Percentiles rank a stretch among this genome's conserved stretches.
phyloP scores from a whole-genome alignment of 2,329 filamentous ascomycete genomes.

The Aspergillus intermedius region DNA sequence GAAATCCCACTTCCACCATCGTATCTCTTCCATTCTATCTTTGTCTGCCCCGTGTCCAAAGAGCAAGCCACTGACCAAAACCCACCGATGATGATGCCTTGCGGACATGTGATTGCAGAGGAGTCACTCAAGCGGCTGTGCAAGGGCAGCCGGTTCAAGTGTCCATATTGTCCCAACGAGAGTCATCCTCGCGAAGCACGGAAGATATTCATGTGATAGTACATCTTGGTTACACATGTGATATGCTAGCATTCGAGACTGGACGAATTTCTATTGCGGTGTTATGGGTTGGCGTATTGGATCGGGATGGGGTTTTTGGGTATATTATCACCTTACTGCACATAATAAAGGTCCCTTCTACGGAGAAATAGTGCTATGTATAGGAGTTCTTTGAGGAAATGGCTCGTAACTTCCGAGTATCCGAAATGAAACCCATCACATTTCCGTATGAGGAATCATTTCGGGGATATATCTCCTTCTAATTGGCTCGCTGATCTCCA shows the following conservation, averaged over 20 bases:
- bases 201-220: constrained; percentile 58
- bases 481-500: not conserved
- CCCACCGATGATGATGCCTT: constrained; percentile 94
- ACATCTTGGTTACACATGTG: not conserved
- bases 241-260: not conserved
- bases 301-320: not conserved
- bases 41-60: constrained; percentile 94
- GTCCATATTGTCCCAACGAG: constrained; percentile 89
- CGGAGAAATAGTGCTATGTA: too few relatives aligned
- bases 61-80: constrained; percentile 91
- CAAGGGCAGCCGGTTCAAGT: constrained; percentile 81
- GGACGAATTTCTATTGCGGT: not conserved
- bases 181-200: constrained; percentile 69
- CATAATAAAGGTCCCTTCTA: not conserved
- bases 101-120: constrained; percentile 85
- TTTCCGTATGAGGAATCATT: not conserved
- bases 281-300: not conserved
- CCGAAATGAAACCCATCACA: not conserved
- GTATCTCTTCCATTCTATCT: constrained; percentile 85
- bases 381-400: not conserved
- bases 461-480: not conserved
- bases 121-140: constrained; percentile 74
- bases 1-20: constrained; percentile 59
- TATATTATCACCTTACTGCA: not conserved
- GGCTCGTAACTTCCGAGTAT: not conserved